Percentiles rank a stretch among this genome's conserved stretches.
Evolutionary conservation across 169 alveolate genomes (phyloP).

Genomic region (Plasmodium billcollinsi): DNA sequence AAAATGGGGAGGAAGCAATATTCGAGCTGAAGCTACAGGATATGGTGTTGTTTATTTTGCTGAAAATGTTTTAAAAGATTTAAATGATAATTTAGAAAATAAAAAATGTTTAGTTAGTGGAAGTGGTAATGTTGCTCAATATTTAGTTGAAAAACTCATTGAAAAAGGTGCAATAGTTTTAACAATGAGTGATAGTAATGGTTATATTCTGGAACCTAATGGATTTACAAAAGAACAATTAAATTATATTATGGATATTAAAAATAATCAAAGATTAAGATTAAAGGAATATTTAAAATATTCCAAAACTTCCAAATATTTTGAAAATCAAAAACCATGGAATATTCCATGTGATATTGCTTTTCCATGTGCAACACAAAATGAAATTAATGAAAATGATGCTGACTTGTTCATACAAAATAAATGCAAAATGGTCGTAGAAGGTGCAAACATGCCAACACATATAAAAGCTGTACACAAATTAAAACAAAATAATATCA

Average conservation of each 20-base stretch:
- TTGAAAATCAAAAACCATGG: slow-evolving; percentile 83
- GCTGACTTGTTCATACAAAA: slow-evolving; percentile 84
- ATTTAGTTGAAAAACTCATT: slow-evolving; percentile 86
- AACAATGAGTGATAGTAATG: slow-evolving; percentile 88
- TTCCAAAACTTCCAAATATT: slow-evolving; percentile 77
- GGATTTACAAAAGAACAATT: slow-evolving; percentile 87
- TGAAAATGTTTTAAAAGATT: slow-evolving; percentile 73
- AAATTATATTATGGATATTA: slow-evolving; percentile 78
- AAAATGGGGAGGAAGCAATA: slow-evolving; percentile 89
- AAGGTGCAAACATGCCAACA: slow-evolving; percentile 93
- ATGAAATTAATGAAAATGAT: slow-evolving; percentile 85
- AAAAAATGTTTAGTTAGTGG: slow-evolving; percentile 87
- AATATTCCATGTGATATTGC: slow-evolving; percentile 84
- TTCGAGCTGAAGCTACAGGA: slow-evolving; percentile 92
- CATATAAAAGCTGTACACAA: slow-evolving; percentile 85
- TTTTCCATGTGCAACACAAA: slow-evolving; percentile 91
- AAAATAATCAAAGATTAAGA: slow-evolving; percentile 79
- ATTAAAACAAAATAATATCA: slow-evolving; percentile 79
- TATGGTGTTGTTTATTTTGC: slow-evolving; percentile 91
- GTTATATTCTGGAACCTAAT: slow-evolving; percentile 80
- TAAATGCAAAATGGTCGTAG: slow-evolving; percentile 83
- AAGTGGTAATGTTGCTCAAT: slow-evolving; percentile 92
- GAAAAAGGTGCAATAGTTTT: slow-evolving; percentile 88
- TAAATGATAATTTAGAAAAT: slow-evolving; percentile 77
- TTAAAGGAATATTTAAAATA: slow-evolving; percentile 78